Percentiles rank a stretch among this genome's conserved stretches.
Conservation (phyloP, 306 rosid genomes). For the Potentilla sterilis region DNA sequence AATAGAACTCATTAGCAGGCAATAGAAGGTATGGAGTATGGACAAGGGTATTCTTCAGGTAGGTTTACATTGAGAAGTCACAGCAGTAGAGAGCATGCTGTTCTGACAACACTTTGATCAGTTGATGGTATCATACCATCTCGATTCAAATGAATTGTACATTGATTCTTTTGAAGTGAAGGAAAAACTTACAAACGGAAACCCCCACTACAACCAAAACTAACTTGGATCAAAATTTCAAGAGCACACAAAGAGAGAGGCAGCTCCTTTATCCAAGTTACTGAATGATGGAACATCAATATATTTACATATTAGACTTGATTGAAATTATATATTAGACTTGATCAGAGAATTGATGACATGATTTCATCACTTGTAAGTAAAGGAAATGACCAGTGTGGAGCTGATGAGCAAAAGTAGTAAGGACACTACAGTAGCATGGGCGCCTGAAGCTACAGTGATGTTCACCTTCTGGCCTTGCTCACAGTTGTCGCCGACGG, state of each 20-base stretch:
- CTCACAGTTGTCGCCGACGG: slow-evolving; percentile 21
- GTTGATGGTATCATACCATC: neutral
- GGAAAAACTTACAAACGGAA: too few species aligned
- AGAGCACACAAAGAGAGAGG: too few species aligned
- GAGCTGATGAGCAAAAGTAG: slow-evolving; percentile 16
- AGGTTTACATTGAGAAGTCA: neutral
- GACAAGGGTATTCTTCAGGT: neutral
- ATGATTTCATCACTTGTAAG: neutral
- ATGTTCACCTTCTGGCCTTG: slow-evolving; percentile 31
- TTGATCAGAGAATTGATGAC: neutral
- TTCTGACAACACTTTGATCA: neutral
- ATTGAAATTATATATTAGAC: neutral
- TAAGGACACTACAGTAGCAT: slow-evolving; percentile 1
- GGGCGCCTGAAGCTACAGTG: slow-evolving; percentile 19
- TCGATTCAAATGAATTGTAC: neutral
- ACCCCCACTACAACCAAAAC: too few species aligned
- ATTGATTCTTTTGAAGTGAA: too few species aligned
- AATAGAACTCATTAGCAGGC: neutral
- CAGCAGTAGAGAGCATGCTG: neutral
- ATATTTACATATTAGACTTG: neutral
- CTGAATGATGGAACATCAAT: neutral
- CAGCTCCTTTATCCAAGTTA: neutral
- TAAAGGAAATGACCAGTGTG: neutral
- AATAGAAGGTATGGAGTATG: neutral
- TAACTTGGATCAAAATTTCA: too few species aligned